These are phyloP conservation scores for Blumeria hordei DNA, from an alignment of 2,329 filamentous ascomycete genomes.

Conservation along the genomic window DNA sequence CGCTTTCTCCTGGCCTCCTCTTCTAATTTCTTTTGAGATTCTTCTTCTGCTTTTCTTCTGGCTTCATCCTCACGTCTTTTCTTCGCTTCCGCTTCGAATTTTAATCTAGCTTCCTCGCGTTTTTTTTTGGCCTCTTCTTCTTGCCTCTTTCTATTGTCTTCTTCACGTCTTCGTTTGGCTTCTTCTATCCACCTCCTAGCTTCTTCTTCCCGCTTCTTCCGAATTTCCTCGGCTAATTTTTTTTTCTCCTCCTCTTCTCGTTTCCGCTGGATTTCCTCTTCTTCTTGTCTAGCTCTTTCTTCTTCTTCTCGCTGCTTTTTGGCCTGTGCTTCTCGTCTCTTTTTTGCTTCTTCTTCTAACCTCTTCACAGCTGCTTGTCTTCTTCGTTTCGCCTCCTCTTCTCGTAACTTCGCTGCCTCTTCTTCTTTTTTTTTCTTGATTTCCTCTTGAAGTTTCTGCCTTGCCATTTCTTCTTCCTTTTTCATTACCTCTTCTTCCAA, in stretches of 20 bases:
- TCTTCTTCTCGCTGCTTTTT: conserved; percentile 3
- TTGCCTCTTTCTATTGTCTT: conserved; percentile 12
- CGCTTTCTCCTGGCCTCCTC: conserved; percentile 15
- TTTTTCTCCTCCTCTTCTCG: conserved; percentile 3
- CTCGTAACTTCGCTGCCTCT: conserved; percentile 2
- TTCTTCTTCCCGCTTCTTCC: background rate
- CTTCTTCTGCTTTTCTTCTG: conserved; percentile 7
- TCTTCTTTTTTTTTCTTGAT: conserved; percentile 2
- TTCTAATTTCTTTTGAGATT: conserved; percentile 12
- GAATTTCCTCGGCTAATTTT: background rate
- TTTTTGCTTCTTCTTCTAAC: conserved; percentile 2
- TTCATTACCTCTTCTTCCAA: conserved; percentile 7
- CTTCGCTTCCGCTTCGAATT: conserved; percentile 18
- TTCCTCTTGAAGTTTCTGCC: conserved; percentile 4
- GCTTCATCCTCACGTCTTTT: background rate
- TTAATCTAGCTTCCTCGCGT: conserved; percentile 5
- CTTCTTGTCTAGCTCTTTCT: conserved; percentile 11
- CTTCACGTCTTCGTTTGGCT: background rate
- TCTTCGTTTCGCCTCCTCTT: conserved; percentile 4
- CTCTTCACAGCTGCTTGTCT: conserved; percentile 17
- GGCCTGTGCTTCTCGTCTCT: background rate
- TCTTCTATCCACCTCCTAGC: background rate
- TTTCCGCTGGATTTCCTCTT: conserved; percentile 6
- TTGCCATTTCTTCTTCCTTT: conserved; percentile 4
- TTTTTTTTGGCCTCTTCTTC: conserved; percentile 6